Percentiles rank a stretch among this genome's conserved stretches.
Conservation (phyloP, 306 rosid species). For the Inga leiocalycina region DNA sequence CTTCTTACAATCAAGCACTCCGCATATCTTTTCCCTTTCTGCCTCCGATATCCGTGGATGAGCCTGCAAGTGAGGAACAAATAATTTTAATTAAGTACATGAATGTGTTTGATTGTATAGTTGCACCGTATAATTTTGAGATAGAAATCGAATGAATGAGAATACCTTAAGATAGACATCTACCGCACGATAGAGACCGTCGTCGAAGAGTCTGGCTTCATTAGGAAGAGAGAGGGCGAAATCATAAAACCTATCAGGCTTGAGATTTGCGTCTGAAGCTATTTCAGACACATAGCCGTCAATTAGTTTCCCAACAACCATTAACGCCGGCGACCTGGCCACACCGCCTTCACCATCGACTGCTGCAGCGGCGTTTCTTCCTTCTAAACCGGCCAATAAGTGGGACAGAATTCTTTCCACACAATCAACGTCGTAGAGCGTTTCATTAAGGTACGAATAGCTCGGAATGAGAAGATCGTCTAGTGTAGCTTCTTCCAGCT, state of each 20-base stretch:
- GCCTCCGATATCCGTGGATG: constrained; percentile 78
- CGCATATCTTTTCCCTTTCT: constrained; percentile 79
- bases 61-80: constrained; percentile 50
- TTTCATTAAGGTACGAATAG: constrained; percentile 88
- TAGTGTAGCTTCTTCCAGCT: constrained; percentile 84
- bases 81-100: neutral
- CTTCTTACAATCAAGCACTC: constrained; percentile 75
- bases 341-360: constrained; percentile 15
- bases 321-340: constrained; percentile 47
- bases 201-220: constrained; percentile 88
- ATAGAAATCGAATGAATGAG: neutral
- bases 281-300: constrained; percentile 68
- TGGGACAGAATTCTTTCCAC: constrained; percentile 67
- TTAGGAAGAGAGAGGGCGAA: constrained; percentile 73
- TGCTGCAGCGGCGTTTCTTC: constrained; percentile 35
- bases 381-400: constrained; percentile 54
- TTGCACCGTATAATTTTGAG: neutral
- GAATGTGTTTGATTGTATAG: neutral
- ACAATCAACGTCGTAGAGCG: constrained; percentile 89
- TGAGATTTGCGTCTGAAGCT: constrained; percentile 71
- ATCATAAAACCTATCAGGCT: constrained; percentile 50
- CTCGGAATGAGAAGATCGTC: constrained; percentile 94
- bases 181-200: constrained; percentile 92
- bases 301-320: constrained; percentile 62
- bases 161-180: constrained; percentile 91